phyloP scores from a whole-genome alignment of 441 rosid genomes.

The Bocquillonia castaneifolia region DNA sequence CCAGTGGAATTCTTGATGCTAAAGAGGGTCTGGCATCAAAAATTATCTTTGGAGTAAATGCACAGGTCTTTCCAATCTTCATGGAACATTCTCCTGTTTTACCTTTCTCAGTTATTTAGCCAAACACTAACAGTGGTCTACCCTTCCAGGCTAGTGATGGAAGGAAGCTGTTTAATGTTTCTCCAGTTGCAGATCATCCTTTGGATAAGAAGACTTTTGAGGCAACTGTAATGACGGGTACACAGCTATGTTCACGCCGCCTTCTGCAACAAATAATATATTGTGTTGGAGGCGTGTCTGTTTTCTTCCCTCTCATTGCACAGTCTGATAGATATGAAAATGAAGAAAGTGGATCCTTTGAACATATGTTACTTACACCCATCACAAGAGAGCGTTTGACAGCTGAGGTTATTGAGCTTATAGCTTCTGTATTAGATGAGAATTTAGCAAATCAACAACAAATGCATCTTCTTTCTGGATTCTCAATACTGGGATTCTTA shows the following conservation, averaged over 20 bases:
- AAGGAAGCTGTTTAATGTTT: slow-evolving; percentile 81
- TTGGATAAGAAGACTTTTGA: slow-evolving; percentile 71
- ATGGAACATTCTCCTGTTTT: slow-evolving; percentile 10
- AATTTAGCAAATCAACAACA: slow-evolving; percentile 94
- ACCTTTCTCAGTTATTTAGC: slow-evolving; percentile 14
- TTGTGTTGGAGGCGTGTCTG: slow-evolving; percentile 97
- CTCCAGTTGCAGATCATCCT: slow-evolving; percentile 58
- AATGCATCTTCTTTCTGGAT: slow-evolving; percentile 97
- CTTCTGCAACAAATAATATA: slow-evolving; percentile 94
- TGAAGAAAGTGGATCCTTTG: slow-evolving; percentile 50
- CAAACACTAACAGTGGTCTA: slow-evolving; percentile 22
- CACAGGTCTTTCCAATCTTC: slow-evolving; percentile 60
- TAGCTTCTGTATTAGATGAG: slow-evolving; percentile 94
- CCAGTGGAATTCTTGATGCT: slow-evolving; percentile 84
- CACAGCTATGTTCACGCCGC: slow-evolving; percentile 93
- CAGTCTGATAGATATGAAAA: slow-evolving; percentile 81
- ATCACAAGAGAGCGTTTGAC: slow-evolving; percentile 76
- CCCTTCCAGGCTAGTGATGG: slow-evolving; percentile 90
- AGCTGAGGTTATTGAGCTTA: slow-evolving; percentile 93
- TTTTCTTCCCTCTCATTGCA: slow-evolving; percentile 89
- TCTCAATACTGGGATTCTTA: slow-evolving; percentile 81
- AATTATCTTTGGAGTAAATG: slow-evolving; percentile 89
- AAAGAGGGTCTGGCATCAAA: slow-evolving; percentile 96
- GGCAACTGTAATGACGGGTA: slow-evolving; percentile 73
- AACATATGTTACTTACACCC: slow-evolving; percentile 51